Evolutionary conservation across 2,329 filamentous ascomycete genomes (phyloP).

Genomic region (Sarocladium kiliense): DNA sequence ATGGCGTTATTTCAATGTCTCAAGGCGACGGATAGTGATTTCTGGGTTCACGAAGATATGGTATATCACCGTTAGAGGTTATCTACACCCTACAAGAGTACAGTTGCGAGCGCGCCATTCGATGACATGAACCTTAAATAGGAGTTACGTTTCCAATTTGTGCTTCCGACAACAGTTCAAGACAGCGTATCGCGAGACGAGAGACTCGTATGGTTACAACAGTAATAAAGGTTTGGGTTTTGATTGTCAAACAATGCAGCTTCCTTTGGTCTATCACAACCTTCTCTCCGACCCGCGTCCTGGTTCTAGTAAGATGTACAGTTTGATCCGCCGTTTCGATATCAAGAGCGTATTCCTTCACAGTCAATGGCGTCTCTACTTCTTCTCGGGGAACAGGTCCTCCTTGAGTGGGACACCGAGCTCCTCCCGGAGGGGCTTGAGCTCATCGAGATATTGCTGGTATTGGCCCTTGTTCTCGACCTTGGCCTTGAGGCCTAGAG

Average conservation of each 20-base stretch:
- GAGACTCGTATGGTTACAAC: background rate
- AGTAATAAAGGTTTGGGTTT: slow-evolving; percentile 24
- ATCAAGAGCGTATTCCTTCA: background rate
- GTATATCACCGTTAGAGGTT: too few species aligned
- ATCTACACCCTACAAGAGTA: too few species aligned
- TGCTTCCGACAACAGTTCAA: too few species aligned
- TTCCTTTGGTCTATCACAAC: slow-evolving; percentile 21
- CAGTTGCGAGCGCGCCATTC: too few species aligned
- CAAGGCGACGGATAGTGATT: background rate
- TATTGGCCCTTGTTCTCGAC: slow-evolving; percentile 98
- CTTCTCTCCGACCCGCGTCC: slow-evolving; percentile 15
- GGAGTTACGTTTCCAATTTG: too few species aligned
- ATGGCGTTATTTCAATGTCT: slow-evolving; percentile 9
- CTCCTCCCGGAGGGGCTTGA: slow-evolving; percentile 89
- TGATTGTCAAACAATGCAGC: slow-evolving; percentile 19
- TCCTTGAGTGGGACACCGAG: slow-evolving; percentile 89
- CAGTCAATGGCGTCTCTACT: slow-evolving; percentile 16
- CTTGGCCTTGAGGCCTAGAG: slow-evolving; percentile 91
- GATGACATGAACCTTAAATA: too few species aligned
- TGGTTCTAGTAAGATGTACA: slow-evolving; percentile 32
- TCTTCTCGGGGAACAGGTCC: slow-evolving; percentile 74
- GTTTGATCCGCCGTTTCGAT: slow-evolving; percentile 13
- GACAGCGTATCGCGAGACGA: too few species aligned
- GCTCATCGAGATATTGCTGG: slow-evolving; percentile 90
- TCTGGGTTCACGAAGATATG: too few species aligned